phyloP scores from a whole-genome alignment of 108 stramenopile species.

The Cyclotella kingstonii region DNA sequence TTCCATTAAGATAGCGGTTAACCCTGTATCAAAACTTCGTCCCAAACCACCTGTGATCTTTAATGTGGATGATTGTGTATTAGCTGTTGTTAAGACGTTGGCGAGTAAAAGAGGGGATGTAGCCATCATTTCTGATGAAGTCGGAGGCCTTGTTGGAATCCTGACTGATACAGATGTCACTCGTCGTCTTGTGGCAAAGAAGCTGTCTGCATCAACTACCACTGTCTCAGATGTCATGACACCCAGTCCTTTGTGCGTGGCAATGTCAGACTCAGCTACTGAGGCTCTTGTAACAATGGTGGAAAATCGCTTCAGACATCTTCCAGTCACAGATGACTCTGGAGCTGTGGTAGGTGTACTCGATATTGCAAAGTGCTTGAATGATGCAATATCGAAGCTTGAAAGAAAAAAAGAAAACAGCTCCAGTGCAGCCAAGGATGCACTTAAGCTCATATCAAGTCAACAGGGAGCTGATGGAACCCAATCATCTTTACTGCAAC shows the following conservation, averaged over 20 bases:
- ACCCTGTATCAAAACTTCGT: conserved; percentile 69
- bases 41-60: conserved; percentile 74
- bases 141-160: conserved; percentile 76
- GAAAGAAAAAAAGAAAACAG: conserved; percentile 67
- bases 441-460: conserved; percentile 55
- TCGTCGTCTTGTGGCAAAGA: conserved; percentile 70
- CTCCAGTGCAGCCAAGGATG: conserved; percentile 56
- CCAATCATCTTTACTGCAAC: conserved; percentile 70
- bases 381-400: conserved; percentile 90
- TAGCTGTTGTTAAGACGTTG: conserved; percentile 58
- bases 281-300: conserved; percentile 92
- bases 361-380: conserved; percentile 94
- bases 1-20: neutral
- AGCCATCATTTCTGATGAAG: conserved; percentile 51
- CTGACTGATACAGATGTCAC: conserved; percentile 83
- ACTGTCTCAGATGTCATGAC: conserved; percentile 80
- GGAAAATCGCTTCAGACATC: conserved; percentile 89
- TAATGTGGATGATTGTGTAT: conserved; percentile 38
- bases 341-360: conserved; percentile 86
- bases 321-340: conserved; percentile 85
- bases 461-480: conserved; percentile 54
- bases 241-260: conserved; percentile 78
- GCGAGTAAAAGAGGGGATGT: conserved; percentile 68
- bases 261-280: conserved; percentile 75
- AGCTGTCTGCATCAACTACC: conserved; percentile 59